Evolutionary conservation across 176 grass and related monocot species (phyloP).

Genomic region (Bolboschoenus planiculmis): DNA sequence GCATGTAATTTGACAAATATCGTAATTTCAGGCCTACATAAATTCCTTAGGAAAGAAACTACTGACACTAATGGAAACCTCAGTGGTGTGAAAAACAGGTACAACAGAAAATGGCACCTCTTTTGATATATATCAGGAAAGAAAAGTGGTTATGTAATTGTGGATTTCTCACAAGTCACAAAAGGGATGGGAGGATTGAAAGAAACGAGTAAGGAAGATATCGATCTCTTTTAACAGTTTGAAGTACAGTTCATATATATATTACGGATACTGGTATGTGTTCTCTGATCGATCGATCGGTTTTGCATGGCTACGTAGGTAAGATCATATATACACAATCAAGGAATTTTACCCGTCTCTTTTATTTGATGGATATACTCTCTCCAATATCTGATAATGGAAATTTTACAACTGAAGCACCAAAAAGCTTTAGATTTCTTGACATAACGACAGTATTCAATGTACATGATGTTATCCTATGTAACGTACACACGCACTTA

Average conservation of each 20-base stretch:
- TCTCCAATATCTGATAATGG: neutral
- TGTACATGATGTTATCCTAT: conserved; percentile 10
- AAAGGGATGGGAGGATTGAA: neutral
- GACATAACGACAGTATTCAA: neutral
- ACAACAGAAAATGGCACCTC: neutral
- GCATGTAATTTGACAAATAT: too few relatives aligned
- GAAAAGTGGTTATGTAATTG: neutral
- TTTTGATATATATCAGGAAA: neutral
- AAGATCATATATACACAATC: neutral
- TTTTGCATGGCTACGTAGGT: conserved; percentile 18
- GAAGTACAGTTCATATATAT: neutral
- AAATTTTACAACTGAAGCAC: conserved; percentile 17
- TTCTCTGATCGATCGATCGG: neutral
- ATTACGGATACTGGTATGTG: neutral
- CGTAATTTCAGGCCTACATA: too few relatives aligned
- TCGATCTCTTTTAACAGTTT: neutral
- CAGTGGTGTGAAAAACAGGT: neutral
- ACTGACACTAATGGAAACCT: neutral
- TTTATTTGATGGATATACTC: conserved; percentile 20
- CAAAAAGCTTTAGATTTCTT: conserved; percentile 13
- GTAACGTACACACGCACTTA: neutral
- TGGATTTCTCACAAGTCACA: neutral
- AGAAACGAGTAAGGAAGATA: neutral
- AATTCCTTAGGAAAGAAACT: neutral
- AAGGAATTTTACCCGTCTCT: conserved; percentile 11